Percentiles rank a stretch among this genome's conserved stretches.
These are phyloP conservation scores for Tetrahymena elliotti DNA, from an alignment of 73 alveolate species.

Conservation along the genomic window DNA sequence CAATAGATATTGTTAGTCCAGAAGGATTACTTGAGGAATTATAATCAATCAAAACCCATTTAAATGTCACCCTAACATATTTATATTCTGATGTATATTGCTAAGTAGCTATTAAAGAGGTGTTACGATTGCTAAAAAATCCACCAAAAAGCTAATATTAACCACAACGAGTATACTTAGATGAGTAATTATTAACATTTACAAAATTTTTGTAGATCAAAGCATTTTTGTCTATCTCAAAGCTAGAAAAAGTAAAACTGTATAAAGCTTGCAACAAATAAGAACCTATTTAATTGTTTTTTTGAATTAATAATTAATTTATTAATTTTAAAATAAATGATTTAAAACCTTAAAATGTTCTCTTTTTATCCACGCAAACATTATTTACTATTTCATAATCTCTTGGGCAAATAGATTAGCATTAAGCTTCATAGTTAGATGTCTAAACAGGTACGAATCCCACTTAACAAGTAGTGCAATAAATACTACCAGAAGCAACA, in stretches of 20 bases:
- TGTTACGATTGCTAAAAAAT: background rate
- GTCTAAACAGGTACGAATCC: background rate
- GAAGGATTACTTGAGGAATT: background rate
- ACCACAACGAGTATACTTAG: background rate
- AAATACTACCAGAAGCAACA: background rate
- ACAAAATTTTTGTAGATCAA: background rate
- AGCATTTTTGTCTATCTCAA: background rate
- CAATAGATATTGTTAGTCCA: background rate
- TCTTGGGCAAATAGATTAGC: background rate
- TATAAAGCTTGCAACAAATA: background rate
- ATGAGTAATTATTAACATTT: background rate
- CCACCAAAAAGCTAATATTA: background rate
- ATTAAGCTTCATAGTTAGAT: background rate
- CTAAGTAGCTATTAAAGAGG: background rate
- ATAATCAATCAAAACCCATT: background rate
- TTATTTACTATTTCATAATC: background rate
- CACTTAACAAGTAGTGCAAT: background rate
- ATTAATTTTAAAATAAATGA: too few relatives aligned
- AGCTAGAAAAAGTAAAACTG: background rate
- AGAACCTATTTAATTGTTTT: background rate
- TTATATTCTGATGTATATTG: background rate
- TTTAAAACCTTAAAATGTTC: background rate
- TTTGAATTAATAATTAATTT: background rate
- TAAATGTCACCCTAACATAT: background rate
- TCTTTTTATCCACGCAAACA: background rate